Base-by-base conservation (phyloP, 2,329 filamentous ascomycete species). In the Rugonectria rugulosa region DNA sequence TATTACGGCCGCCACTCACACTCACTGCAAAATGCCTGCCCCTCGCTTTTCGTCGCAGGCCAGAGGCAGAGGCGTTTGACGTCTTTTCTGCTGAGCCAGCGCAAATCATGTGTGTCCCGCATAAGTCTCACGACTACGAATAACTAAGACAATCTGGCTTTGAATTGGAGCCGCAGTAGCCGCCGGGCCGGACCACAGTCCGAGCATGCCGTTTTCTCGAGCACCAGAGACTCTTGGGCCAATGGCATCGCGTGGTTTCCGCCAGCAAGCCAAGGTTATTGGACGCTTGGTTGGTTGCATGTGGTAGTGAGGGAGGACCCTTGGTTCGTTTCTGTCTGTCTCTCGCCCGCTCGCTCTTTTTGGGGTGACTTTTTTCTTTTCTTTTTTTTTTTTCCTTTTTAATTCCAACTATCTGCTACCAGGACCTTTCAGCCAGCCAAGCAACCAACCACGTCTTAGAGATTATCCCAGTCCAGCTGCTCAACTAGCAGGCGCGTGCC, bases 141-240 rank as follows among this genome's bases (percentile, higher is more conserved):
- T 7, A 11, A 27, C 26, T 27, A 6, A 7, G 26, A 3, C 31
- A 34, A 15, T 56, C 57, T 56, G 59, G 40, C 54, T 38, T 59
- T 53, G 42, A 37, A 41, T 50, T 50, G 44, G 56, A 66, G 63
- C 63, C 65, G 65, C 65, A 68, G 66, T 62, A 68, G 65, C 63
- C 65, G 65, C 65, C 65, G 63, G 65, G 54, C 65, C 65, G 65
- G 64, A 61, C 64, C 64, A 66, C 57, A 43, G 50, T 57, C 53
- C 51, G 43, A 53, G 43, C 34, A 47, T 45, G 36, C 58, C 53
- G 57, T 56, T 17, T 41, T 48, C n/a, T 23, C 21, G 34, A 36
- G 32, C n/a, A 6, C 4, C n/a, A 37, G 34, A 19, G 15, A 21
- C 19, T 11, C n/a, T 10, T 36, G 29, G 29, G 12, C 6, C 24